phyloP scores from a whole-genome alignment of 2,329 filamentous ascomycete genomes.

The Colletotrichum lupini region DNA sequence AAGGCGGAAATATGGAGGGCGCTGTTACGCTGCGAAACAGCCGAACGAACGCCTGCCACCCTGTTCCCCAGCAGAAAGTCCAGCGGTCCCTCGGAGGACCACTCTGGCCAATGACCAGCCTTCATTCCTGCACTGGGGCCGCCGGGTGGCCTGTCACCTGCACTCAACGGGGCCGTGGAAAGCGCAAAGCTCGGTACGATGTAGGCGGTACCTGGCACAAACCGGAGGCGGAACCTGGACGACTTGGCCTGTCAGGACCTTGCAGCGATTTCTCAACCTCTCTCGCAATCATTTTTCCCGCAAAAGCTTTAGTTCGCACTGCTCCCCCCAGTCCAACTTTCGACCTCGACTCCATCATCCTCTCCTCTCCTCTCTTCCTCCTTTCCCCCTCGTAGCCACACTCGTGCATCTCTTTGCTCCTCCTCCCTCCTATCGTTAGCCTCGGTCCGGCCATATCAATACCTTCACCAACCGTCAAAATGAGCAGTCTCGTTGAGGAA shows the following conservation, averaged over 20 bases:
- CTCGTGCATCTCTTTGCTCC: slow-evolving; percentile 33
- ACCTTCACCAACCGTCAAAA: slow-evolving; percentile 60
- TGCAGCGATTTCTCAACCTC: slow-evolving; percentile 32
- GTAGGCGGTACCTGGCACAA: slow-evolving; percentile 20
- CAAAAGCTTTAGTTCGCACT: slow-evolving; percentile 34
- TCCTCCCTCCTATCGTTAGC: slow-evolving; percentile 27
- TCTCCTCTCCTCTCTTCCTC: slow-evolving; percentile 22
- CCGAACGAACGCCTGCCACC: slow-evolving; percentile 34
- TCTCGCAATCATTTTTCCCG: slow-evolving; percentile 36
- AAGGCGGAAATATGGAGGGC: slow-evolving; percentile 34
- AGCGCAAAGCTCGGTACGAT: slow-evolving; percentile 29
- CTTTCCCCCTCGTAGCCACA: slow-evolving; percentile 20
- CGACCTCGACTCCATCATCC: slow-evolving; percentile 20
- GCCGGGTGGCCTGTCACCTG: slow-evolving; percentile 30
- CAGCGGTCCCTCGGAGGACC: neutral
- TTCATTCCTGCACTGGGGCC: slow-evolving; percentile 6
- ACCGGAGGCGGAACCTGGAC: slow-evolving; percentile 27
- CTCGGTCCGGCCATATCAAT: slow-evolving; percentile 38
- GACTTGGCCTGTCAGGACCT: slow-evolving; percentile 21
- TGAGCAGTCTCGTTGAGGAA: slow-evolving; percentile 85
- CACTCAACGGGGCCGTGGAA: slow-evolving; percentile 22
- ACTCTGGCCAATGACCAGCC: slow-evolving; percentile 24
- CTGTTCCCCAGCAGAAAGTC: slow-evolving; percentile 27
- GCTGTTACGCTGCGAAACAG: slow-evolving; percentile 33
- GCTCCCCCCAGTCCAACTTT: slow-evolving; percentile 23